Evolutionary conservation across 768 basidiomycete genomes (phyloP).

Genomic region (Tylopilus vinaceipallidus): DNA sequence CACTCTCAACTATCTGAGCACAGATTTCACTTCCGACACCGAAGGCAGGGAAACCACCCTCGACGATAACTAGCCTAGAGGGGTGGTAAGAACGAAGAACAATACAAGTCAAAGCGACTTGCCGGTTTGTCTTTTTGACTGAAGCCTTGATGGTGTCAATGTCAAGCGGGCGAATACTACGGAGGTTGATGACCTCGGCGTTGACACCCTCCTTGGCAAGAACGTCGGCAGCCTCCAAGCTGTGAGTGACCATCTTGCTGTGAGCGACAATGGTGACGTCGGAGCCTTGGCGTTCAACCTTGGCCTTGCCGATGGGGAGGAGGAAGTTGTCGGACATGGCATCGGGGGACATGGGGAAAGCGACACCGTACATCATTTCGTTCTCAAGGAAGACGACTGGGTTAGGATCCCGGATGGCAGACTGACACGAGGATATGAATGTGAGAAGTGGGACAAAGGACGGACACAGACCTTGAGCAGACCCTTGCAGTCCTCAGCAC

Average conservation of each 20-base stretch:
- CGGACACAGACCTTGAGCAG: conserved; percentile 74
- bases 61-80: conserved; percentile 82
- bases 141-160: conserved; percentile 96
- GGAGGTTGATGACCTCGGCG: conserved; percentile 96
- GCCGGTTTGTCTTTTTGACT: conserved; percentile 99
- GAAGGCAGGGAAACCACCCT: conserved; percentile 98
- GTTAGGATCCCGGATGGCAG: conserved; percentile 98
- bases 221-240: conserved; percentile 89
- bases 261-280: conserved; percentile 97
- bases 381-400: conserved; percentile 99
- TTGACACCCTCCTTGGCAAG: conserved; percentile 96
- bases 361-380: conserved; percentile 97
- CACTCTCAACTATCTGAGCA: conserved; percentile 95
- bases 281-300: conserved; percentile 88
- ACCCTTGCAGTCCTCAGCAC: conserved; percentile 98
- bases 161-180: conserved; percentile 94
- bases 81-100: neutral
- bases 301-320: conserved; percentile 95
- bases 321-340: conserved; percentile 95
- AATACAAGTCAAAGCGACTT: conserved; percentile 20
- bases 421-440: conserved; percentile 38
- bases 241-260: conserved; percentile 96
- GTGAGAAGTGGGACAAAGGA: neutral
- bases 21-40: conserved; percentile 99
- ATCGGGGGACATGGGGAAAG: conserved; percentile 94